Base-by-base conservation (phyloP, 768 basidiomycete genomes). In the Lactifluus hygrophoroides region DNA sequence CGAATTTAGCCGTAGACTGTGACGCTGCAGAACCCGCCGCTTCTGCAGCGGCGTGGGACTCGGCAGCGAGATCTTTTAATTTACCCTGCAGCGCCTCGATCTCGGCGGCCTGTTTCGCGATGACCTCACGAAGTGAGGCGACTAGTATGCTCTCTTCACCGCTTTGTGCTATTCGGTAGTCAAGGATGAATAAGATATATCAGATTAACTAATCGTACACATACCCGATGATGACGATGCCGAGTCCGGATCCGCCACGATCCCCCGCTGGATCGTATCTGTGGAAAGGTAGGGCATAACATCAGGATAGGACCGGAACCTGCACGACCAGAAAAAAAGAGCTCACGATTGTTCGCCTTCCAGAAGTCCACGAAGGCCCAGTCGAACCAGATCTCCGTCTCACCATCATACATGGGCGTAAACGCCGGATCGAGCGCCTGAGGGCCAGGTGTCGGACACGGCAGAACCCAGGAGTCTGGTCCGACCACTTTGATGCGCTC, bases 291-390 rank as follows among this genome's bases (percentile, higher is more conserved):
- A 34, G 47, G 51, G 51, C 56, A 40, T 27, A 16, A 47, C 27
- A 14, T 55, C 37, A 30, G 37, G 42, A n/a, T 44, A 13, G 14
- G 23, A 55, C 16, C 27, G 11, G 30, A 28, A 49, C 27, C 16
- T 5, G 6, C 43, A 6, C 5, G 32, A 32, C 32, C 5, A 32
- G 32, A 51, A 61, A 10, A 46, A 52, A 7, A 49, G 46, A 34
- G 45, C 45, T 25, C 66, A 95, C 95, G 91, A 68, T 94, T 96
- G 68, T 95, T 94, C 46, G 91, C 94, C 74, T 98, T 98, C 88
- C 92, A 94, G 70, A 97, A 99, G 71, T 99, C 96, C 6, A 96
- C 84, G 72, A 98, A 98, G 0, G 86, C 81, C 92, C 94, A 98
- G 70, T 98, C 94, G 68, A 98, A 90, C 96, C 96, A 98, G 38